Evolutionary conservation across 78 protist genomes (phyloP).

Genomic region (Dictyostelium brefeldianum): DNA sequence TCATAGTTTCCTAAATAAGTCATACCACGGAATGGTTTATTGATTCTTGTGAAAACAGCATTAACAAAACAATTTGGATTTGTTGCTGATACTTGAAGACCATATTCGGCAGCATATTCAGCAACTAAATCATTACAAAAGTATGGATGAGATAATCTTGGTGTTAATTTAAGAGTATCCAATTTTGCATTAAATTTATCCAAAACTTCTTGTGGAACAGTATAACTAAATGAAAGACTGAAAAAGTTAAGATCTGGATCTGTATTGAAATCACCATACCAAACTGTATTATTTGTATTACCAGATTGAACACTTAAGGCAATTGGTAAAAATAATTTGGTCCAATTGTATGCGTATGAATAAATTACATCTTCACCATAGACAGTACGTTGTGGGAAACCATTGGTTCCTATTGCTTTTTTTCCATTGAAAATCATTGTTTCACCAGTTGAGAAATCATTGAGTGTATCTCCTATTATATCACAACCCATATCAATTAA

Average conservation of each 20-base stretch:
- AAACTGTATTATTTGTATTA: not conserved
- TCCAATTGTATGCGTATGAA: conserved; percentile 16
- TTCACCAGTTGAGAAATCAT: conserved; percentile 5
- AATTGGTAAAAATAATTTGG: not conserved
- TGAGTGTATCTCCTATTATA: not conserved
- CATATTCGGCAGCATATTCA: not conserved
- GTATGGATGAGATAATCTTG: conserved; percentile 38
- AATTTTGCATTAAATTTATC: not conserved
- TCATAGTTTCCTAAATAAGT: conserved; percentile 17
- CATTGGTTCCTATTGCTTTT: conserved; percentile 13
- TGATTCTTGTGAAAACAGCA: not conserved
- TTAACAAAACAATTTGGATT: not conserved
- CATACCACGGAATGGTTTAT: conserved; percentile 29
- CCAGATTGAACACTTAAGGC: not conserved
- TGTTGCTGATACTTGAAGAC: not conserved
- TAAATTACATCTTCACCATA: conserved; percentile 24
- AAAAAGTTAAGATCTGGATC: no score
- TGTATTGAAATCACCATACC: conserved; percentile 28
- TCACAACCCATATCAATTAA: conserved; percentile 22
- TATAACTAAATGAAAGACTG: not conserved
- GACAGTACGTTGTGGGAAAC: conserved; percentile 2
- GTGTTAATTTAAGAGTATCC: not conserved
- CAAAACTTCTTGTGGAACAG: not conserved
- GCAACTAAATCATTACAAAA: conserved; percentile 27
- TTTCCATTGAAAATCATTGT: not conserved